Evolutionary conservation across 768 basidiomycete species (phyloP), one percentile per base, ranked within the genome.

Genomic region (Collybia mongolica): DNA sequence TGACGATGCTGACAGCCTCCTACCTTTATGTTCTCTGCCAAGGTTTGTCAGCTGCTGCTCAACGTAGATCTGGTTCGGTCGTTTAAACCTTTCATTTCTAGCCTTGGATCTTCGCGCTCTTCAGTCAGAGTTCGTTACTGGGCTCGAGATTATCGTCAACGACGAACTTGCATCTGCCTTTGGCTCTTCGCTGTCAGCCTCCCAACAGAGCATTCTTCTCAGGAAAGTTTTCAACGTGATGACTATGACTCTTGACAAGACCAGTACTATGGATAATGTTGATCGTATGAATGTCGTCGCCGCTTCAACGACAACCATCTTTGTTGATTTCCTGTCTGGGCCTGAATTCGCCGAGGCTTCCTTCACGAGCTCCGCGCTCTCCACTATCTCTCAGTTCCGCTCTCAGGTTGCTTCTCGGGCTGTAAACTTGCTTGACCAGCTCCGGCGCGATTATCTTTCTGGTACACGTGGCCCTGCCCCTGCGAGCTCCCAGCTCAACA

Each of bases 81-180:
- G 22, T 18, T 45, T 6, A 50, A 29, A 19, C 19, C 12, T 5
- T 9, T 40, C 1, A 11, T 11, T 36, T 51, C 2, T 51, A 77
- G 90, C 90, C n/a, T 72, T 93, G 49, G 93, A 94, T 63, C 75
- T 91, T 46, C 86, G 93, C 38, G 83, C 90, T 1, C 57, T 93
- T 49, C 86, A 90, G 59, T 62, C 70, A 49, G 86, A 89, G 51
- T 83, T 93, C 69, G 63, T 73, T 24, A 69, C 69, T 14, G 74
- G 74, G 19, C 65, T 87, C 14, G 57, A 70, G 48, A 60, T 64
- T 14, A 79, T 86, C 47, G 69, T 79, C 17, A 63, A 65, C 20
- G 73, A 81, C 46, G 79, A 84, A 58, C 69, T 89, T 57, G 55
- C 62, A 4, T 46, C 60, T 15, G 63, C 74, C 46, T 85, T 82